Percentiles rank a stretch among this genome's conserved stretches.
Conservation (phyloP, 129 eudicot species). For the Oenanthe sinensis region DNA sequence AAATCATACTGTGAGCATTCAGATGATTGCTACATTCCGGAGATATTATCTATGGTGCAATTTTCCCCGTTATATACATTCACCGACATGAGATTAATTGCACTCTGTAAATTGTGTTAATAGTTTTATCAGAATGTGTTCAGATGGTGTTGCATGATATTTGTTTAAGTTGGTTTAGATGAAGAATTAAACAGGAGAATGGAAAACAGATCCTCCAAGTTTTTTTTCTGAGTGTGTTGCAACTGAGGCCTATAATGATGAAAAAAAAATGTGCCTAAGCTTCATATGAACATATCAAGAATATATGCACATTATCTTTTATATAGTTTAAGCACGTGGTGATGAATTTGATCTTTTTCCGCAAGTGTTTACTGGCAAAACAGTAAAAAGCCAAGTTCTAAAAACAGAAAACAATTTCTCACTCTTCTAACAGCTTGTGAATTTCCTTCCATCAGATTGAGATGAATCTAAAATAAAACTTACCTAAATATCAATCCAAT, state of each 20-base stretch:
- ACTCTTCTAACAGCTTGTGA: not conserved
- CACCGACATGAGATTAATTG: not conserved
- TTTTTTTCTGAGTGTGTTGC: no score
- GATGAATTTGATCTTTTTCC: no score
- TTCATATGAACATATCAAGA: no score
- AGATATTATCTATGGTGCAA: not conserved
- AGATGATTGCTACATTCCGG: no score
- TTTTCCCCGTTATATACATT: not conserved
- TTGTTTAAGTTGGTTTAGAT: not conserved
- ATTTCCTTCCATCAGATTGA: not conserved
- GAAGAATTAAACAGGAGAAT: not conserved
- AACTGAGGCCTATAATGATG: no score
- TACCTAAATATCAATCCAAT: not conserved
- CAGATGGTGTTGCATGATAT: not conserved
- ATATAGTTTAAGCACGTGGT: no score
- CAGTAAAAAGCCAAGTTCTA: not conserved
- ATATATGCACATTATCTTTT: no score
- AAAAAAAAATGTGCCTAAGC: no score
- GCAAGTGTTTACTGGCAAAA: no score
- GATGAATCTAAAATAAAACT: not conserved
- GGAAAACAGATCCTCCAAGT: no score
- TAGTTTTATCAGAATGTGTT: not conserved
- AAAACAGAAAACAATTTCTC: not conserved
- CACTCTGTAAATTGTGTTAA: not conserved
- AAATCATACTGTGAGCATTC: not conserved